Conservation (phyloP, 208 protist species). For the Acanthamoeba divionensis region DNA sequence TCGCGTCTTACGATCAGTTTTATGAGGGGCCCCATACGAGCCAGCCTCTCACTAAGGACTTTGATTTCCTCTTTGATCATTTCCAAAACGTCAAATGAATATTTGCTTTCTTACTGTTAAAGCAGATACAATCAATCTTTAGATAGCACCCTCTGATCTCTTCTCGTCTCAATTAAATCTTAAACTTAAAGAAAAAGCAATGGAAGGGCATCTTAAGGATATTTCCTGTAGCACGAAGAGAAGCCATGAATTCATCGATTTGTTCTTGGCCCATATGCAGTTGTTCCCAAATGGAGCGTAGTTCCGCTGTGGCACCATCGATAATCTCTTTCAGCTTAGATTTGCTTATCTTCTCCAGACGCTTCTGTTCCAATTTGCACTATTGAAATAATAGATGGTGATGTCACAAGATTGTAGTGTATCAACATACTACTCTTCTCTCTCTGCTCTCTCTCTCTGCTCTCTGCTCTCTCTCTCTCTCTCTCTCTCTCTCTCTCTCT, state of each 20-base stretch:
- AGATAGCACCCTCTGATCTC: neutral
- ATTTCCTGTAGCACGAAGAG: neutral
- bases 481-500: neutral
- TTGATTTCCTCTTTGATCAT: constrained; percentile 1
- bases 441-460: no score
- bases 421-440: no score
- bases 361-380: neutral
- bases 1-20: constrained; percentile 54
- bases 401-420: neutral
- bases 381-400: neutral
- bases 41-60: neutral
- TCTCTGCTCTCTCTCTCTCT: no score
- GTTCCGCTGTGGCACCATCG: neutral
- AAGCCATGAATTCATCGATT: constrained; percentile 7
- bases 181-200: neutral
- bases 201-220: neutral
- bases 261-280: constrained; percentile 47
- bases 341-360: constrained; percentile 33
- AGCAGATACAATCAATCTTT: neutral
- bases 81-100: constrained; percentile 45
- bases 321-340: constrained; percentile 54
- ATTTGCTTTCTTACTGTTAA: neutral
- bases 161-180: neutral
- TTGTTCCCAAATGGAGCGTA: constrained; percentile 27
- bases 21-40: constrained; percentile 50